Conservation (phyloP, 2,329 filamentous ascomycete species). For the Colletotrichum sublineola region DNA sequence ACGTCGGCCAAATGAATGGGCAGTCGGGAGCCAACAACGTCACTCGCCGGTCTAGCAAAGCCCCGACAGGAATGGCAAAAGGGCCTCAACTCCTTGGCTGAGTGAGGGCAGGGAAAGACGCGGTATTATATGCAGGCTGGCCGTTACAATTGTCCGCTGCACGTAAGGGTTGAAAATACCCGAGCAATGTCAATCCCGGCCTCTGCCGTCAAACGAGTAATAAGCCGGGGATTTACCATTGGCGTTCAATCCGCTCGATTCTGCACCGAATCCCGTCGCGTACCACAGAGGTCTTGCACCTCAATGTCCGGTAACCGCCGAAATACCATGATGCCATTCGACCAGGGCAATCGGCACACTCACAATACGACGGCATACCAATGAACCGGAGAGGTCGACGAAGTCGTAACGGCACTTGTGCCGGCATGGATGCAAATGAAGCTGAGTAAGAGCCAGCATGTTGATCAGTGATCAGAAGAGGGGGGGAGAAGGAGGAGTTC, state of each 20-base stretch:
- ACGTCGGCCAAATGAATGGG: background rate
- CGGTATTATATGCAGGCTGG: constrained; percentile 21
- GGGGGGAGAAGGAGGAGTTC: background rate
- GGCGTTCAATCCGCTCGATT: constrained; percentile 9
- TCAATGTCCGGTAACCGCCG: background rate
- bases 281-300: background rate
- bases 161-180: constrained; percentile 22
- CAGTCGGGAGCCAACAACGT: constrained; percentile 1
- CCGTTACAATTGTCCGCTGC: constrained; percentile 26
- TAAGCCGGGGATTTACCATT: background rate
- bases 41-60: background rate
- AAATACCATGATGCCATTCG: background rate
- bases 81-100: background rate
- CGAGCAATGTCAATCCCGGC: constrained; percentile 33
- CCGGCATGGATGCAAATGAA: background rate
- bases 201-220: constrained; percentile 8
- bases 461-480: background rate
- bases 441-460: background rate
- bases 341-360: background rate
- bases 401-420: background rate
- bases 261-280: constrained; percentile 3
- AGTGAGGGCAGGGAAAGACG: background rate
- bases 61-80: background rate
- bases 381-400: background rate
- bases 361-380: background rate